A percentile compares a stretch with the other conserved stretches of the same genome.
Conservation (phyloP, 345 rosid genomes). For the Ailanthus altissimus region DNA sequence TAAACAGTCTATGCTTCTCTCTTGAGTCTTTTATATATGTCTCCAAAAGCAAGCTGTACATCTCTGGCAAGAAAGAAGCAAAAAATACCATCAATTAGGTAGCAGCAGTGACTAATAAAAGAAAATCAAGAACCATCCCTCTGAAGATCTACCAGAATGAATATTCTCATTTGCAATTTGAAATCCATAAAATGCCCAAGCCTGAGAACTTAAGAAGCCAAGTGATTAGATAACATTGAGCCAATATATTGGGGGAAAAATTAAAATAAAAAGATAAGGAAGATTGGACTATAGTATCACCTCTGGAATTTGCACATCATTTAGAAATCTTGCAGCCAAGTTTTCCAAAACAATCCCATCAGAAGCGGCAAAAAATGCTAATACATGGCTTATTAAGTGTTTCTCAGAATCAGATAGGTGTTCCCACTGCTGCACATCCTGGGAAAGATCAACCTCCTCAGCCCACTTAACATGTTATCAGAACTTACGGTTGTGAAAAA, state of each 20-base stretch:
- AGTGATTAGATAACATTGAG: slow-evolving; percentile 27
- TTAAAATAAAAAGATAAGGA: neutral
- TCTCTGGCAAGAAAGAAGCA: slow-evolving; percentile 48
- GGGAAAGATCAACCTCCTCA: slow-evolving; percentile 92
- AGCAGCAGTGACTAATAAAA: slow-evolving; percentile 1
- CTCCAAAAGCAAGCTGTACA: slow-evolving; percentile 95
- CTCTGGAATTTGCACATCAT: slow-evolving; percentile 88
- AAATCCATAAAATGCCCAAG: slow-evolving; percentile 90
- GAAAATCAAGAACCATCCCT: slow-evolving; percentile 4
- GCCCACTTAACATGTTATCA: slow-evolving; percentile 33
- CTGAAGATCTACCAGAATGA: slow-evolving; percentile 73
- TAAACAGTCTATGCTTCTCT: slow-evolving; percentile 83
- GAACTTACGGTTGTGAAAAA: neutral
- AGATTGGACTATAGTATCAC: slow-evolving; percentile 32
- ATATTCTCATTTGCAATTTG: slow-evolving; percentile 96
- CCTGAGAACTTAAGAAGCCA: slow-evolving; percentile 46
- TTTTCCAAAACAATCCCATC: slow-evolving; percentile 96
- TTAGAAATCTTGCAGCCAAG: slow-evolving; percentile 83
- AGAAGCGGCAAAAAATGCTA: slow-evolving; percentile 91
- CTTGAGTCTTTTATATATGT: slow-evolving; percentile 77
- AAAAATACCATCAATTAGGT: slow-evolving; percentile 20
- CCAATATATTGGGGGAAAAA: neutral
- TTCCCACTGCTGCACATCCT: slow-evolving; percentile 82
- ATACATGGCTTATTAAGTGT: slow-evolving; percentile 77
- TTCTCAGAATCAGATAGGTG: slow-evolving; percentile 58